These are phyloP conservation scores for Aureobasidium pullulans DNA, from an alignment of 2,329 filamentous ascomycete genomes.

Conservation along the genomic window DNA sequence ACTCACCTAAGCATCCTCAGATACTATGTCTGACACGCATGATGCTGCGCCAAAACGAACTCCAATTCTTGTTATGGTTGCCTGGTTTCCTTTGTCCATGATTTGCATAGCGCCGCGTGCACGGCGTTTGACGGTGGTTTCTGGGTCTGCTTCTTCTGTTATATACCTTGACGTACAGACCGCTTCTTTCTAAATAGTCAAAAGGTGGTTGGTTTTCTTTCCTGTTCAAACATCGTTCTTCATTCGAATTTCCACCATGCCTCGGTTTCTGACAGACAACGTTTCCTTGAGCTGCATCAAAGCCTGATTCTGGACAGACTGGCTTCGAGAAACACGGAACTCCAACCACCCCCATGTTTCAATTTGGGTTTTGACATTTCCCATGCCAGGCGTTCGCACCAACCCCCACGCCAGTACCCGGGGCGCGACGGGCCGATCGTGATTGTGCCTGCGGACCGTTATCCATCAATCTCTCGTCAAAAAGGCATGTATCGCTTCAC, in stretches of 20 bases:
- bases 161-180: slow-evolving; percentile 10
- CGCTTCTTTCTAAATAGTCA: neutral
- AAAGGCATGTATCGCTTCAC: neutral
- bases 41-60: neutral
- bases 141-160: slow-evolving; percentile 1
- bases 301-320: neutral
- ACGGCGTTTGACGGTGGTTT: slow-evolving; percentile 5
- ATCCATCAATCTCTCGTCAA: neutral
- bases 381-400: slow-evolving; percentile 1
- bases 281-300: neutral
- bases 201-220: neutral
- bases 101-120: slow-evolving; percentile 12
- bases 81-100: neutral
- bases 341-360: neutral
- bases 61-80: neutral
- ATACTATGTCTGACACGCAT: neutral
- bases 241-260: neutral
- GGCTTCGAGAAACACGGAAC: neutral
- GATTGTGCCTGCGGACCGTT: neutral
- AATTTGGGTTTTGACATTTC: neutral
- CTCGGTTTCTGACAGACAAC: neutral
- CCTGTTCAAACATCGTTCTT: neutral
- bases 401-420: neutral
- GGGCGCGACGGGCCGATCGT: slow-evolving; percentile 3
- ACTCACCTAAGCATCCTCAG: slow-evolving; percentile 14